Evolutionary conservation across 106 monocot genomes (phyloP), one percentile per base, ranked within the genome.

Genomic region (Allium fistulosum): DNA sequence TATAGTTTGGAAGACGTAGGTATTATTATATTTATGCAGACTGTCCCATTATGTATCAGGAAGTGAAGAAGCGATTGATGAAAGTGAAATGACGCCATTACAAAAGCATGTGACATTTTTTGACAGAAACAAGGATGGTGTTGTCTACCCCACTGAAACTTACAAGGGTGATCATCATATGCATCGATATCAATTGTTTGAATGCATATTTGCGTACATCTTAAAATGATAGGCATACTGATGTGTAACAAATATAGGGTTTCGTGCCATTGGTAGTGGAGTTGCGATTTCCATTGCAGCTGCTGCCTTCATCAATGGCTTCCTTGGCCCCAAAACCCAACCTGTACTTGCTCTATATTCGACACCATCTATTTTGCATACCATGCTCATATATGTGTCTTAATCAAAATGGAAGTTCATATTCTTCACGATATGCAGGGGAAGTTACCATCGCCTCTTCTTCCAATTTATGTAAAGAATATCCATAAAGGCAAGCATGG

Each of bases 401-500:
- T 37, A 37, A 37, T 37, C 37, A 37, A 37, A 37, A 37, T 37
- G 2, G 37, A 37, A 4, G 37, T 37, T 37, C 5, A 37, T 37
- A 37, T 37, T 37, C 1, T 37, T 37, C 0, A 37, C 37, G 37
- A 5, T 11, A 59, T 79, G 47, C 73, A 88, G 88, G 87, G 78
- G 56, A 85, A 62, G 22, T 17, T 73, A 0, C 70, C 78, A 13
- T 83, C 90, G 28, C 78, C 69, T 6, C 66, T 72, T 48, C 51
- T 85, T 61, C 90, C 94, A 9, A 87, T 94, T 58, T 85, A 90
- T 17, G 71, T 87, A 9, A 77, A 85, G 64, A 87, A 94, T 72
- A 94, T 94, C 45, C 37, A 79, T 1, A 85, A 81, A 72, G 94
- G 85, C 17, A 94, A 85, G 56, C 94, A 90, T 77, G 85, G 85